Percentiles rank a stretch among this genome's conserved stretches.
Conservation (phyloP, 2,329 filamentous ascomycete genomes). For the Neobulgaria alba region DNA sequence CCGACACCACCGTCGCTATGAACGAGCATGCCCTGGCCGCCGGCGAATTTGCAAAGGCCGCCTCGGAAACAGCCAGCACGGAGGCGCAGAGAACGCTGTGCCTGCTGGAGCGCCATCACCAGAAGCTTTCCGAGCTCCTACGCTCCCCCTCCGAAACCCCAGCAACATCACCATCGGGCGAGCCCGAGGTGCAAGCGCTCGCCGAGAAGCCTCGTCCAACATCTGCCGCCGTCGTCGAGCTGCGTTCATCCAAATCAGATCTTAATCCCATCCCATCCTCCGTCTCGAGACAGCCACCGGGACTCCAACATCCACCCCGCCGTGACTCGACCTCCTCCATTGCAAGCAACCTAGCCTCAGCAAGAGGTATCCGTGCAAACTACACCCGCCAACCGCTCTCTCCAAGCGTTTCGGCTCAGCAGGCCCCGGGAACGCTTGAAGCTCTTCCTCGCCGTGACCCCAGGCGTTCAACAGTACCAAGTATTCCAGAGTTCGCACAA, state of each 20-base stretch:
- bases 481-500: conserved; percentile 44
- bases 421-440: conserved; percentile 62
- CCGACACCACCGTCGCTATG: conserved; percentile 71
- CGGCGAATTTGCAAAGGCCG: conserved; percentile 77
- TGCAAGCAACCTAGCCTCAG: conserved; percentile 78
- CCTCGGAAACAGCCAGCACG: conserved; percentile 56
- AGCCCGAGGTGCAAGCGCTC: conserved; percentile 22
- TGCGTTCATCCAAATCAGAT: conserved; percentile 27
- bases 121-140: conserved; percentile 72
- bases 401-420: conserved; percentile 65
- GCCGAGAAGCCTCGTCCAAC: conserved; percentile 25
- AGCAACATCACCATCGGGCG: conserved; percentile 14
- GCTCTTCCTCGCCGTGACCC: conserved; percentile 43
- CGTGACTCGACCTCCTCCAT: conserved; percentile 75
- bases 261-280: conserved; percentile 22
- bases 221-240: conserved; percentile 27
- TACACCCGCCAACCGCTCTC: conserved; percentile 59
- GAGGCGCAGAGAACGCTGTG: conserved; percentile 77
- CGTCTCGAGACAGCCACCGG: conserved; percentile 20
- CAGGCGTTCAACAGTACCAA: conserved; percentile 42
- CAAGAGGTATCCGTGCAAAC: conserved; percentile 64
- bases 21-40: conserved; percentile 84
- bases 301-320: conserved; percentile 33
- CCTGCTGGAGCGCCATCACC: conserved; percentile 82
- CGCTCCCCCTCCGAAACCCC: conserved; percentile 46